Evolutionary conservation across 2,329 filamentous ascomycete species (phyloP).

Genomic region (Colletotrichum paranaense): DNA sequence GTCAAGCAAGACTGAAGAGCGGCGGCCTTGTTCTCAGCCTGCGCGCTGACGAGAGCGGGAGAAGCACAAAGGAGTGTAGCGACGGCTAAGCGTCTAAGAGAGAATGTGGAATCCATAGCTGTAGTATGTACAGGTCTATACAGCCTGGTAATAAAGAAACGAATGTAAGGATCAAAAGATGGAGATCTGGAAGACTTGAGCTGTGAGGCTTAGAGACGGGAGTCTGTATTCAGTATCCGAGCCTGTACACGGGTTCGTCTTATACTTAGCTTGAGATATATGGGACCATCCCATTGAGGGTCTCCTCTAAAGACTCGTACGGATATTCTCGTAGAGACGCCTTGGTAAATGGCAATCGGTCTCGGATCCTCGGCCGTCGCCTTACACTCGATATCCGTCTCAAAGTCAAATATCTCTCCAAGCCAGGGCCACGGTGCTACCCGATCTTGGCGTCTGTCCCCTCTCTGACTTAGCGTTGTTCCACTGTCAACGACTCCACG

Average conservation of each 20-base stretch:
- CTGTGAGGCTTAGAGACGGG: not conserved
- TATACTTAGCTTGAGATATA: conserved; percentile 16
- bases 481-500: too few relatives aligned
- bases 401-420: not conserved
- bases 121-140: conserved; percentile 6
- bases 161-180: conserved; percentile 1
- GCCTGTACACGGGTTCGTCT: conserved; percentile 16
- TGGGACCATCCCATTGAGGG: not conserved
- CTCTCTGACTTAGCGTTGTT: not conserved
- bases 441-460: conserved; percentile 3
- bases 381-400: conserved; percentile 15
- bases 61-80: conserved; percentile 31
- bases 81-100: conserved; percentile 35
- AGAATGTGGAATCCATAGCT: conserved; percentile 34
- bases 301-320: not conserved
- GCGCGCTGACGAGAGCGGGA: conserved; percentile 26
- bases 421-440: not conserved
- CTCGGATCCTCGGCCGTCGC: not conserved
- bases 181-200: not conserved
- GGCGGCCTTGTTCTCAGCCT: conserved; percentile 22
- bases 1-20: conserved; percentile 33
- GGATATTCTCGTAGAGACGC: not conserved
- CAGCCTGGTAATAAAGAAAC: conserved; percentile 10
- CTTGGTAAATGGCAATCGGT: not conserved
- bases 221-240: not conserved